A percentile compares a stretch with the other conserved stretches of the same genome.
Evolutionary conservation across 768 basidiomycete genomes (phyloP).

Genomic region (Auricularia cornea): DNA sequence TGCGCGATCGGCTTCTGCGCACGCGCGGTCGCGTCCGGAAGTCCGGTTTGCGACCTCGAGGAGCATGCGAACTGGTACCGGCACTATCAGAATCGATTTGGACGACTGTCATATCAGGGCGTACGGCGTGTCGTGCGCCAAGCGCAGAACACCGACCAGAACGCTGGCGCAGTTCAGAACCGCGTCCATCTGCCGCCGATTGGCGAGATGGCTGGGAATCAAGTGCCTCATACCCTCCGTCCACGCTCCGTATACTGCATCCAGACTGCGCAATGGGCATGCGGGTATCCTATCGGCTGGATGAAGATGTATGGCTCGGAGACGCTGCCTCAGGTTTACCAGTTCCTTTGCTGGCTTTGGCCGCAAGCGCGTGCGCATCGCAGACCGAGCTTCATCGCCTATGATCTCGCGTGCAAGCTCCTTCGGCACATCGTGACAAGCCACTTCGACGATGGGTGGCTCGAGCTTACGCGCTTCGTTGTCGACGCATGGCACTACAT

Average conservation of each 20-base stretch:
- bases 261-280: constrained; percentile 16
- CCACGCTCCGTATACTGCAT: constrained; percentile 12
- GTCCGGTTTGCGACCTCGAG: too few species aligned
- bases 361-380: too few species aligned
- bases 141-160: too few species aligned
- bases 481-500: constrained; percentile 20
- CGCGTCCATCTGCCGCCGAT: not conserved
- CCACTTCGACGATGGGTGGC: constrained; percentile 9
- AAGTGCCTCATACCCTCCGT: constrained; percentile 9
- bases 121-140: too few species aligned
- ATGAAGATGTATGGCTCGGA: constrained; percentile 13
- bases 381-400: constrained; percentile 7
- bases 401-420: constrained; percentile 14
- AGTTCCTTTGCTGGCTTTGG: not conserved
- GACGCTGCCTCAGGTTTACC: constrained; percentile 7
- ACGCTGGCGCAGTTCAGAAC: too few species aligned
- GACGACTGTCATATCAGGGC: too few species aligned
- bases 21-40: too few species aligned
- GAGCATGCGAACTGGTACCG: too few species aligned
- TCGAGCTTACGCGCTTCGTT: constrained; percentile 21
- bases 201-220: not conserved
- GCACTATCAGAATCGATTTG: too few species aligned
- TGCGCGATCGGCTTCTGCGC: not conserved
- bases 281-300: constrained; percentile 15
- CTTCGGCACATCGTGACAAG: constrained; percentile 12